Conservation (phyloP, 225 moss, liverwort and hornwort species). For the Marchantia polymorpha region DNA sequence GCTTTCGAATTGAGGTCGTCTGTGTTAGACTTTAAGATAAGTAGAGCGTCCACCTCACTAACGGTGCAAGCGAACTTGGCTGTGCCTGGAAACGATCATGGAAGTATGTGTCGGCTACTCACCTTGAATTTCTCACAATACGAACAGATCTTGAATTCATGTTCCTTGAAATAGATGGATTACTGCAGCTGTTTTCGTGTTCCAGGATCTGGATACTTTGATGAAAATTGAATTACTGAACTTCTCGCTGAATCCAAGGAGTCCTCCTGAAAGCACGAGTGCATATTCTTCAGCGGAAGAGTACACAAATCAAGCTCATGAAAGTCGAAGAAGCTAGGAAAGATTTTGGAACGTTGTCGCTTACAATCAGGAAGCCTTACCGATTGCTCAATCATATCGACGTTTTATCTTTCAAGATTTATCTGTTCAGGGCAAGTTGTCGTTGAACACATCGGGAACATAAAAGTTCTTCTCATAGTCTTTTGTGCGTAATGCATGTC, state of each 20-base stretch:
- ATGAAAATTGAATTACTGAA: constrained; percentile 21
- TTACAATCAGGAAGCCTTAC: not conserved
- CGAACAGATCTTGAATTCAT: not conserved
- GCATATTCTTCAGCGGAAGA: constrained; percentile 1
- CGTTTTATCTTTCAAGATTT: not conserved
- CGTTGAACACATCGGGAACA: not conserved
- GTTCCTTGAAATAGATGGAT: not conserved
- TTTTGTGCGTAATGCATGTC: not conserved
- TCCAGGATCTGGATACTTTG: constrained; percentile 23
- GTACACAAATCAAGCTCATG: not conserved
- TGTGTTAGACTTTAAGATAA: not conserved
- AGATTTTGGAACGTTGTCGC: not conserved
- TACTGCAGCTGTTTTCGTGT: constrained; percentile 8
- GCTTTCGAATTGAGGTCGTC: not conserved
- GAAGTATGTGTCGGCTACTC: not conserved
- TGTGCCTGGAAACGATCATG: not conserved
- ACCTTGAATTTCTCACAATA: not conserved
- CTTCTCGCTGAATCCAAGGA: constrained; percentile 21
- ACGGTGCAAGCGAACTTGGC: not conserved
- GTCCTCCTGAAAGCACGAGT: not conserved
- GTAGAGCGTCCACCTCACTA: not conserved
- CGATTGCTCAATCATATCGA: not conserved
- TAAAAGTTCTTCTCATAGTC: no score
- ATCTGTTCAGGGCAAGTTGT: not conserved
- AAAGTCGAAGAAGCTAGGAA: constrained; percentile 1